Evolutionary conservation across 1,139 yeast species (phyloP), one percentile per base, ranked within the genome.

Genomic region (Eremothecium coryli): DNA sequence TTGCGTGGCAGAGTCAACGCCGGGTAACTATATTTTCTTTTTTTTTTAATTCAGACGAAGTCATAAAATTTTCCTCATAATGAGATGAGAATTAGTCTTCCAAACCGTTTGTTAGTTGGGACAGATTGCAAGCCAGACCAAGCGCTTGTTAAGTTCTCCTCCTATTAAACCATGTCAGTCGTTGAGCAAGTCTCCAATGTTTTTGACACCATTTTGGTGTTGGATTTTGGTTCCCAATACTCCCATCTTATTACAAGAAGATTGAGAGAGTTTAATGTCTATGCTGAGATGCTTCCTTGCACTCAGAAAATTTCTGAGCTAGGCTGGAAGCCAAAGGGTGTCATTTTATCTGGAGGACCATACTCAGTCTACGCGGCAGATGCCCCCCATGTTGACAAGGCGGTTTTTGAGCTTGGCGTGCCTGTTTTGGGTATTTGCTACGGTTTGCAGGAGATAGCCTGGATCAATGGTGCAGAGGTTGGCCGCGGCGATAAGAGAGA

Each of bases 261-360:
- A 66, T 72, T 90, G 54, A 84, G 99, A 72, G 99, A 90, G 63
- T 85, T 88, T 70, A 85, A 90, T 62, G 90, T 90, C 48, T 90
- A 93, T 64, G 97, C 98, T 47, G 99, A 93, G 68, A 90, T 90
- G 98, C 73, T 90, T 46, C 98, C 99, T 49, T 90, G 98, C 66
- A 90, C 98, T 39, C 97, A 90, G 65, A 90, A 88, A 69, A 88
- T 90, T 57, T 59, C 80, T 37, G 97, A 90, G 50, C 73, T 93
- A 54, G 66, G 77, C 41, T 90, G 95, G 93, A 86, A 76, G 59
- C 99, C 99, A 49, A 84, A 79, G 63, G 99, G 99, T 65, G 78
- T 90, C 43, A 90, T 90, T 56, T 69, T 90, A 45, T 86, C 97
- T 31, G 99, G 99, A 42, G 93, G 95, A 44, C 99, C 99, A 37